phyloP scores from a whole-genome alignment of 2,329 filamentous ascomycete species.

The Fusarium subtropicale region DNA sequence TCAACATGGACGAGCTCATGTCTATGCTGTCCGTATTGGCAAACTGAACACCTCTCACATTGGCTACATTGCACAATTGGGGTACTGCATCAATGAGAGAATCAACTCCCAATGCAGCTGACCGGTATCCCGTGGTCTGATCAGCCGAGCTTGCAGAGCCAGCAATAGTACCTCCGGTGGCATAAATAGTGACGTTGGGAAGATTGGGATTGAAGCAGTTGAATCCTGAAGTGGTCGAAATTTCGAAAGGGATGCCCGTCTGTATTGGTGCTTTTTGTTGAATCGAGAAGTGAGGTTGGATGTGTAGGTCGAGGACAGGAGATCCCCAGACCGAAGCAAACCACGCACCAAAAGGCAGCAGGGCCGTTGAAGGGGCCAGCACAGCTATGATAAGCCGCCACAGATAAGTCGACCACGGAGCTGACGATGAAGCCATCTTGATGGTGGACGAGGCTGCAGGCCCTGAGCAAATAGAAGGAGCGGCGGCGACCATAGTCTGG shows the following conservation, averaged over 20 bases:
- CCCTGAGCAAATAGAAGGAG: conserved; percentile 29
- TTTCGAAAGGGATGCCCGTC: conserved; percentile 14
- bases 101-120: conserved; percentile 60
- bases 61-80: conserved; percentile 64
- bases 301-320: conserved; percentile 41
- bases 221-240: conserved; percentile 35
- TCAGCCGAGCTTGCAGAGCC: conserved; percentile 61
- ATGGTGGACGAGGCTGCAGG: conserved; percentile 34
- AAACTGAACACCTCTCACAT: conserved; percentile 65
- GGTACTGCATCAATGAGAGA: conserved; percentile 66
- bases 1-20: conserved; percentile 61
- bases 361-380: conserved; percentile 41
- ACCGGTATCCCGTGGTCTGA: conserved; percentile 58
- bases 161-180: conserved; percentile 70
- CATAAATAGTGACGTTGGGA: conserved; percentile 68
- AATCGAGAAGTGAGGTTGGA: conserved; percentile 34
- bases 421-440: conserved; percentile 36
- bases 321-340: conserved; percentile 45
- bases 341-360: conserved; percentile 43
- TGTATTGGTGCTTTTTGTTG: conserved; percentile 38
- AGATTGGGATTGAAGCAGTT: conserved; percentile 50
- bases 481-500: conserved; percentile 22
- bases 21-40: conserved; percentile 60
- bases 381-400: conserved; percentile 42
- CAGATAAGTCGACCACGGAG: conserved; percentile 39